Evolutionary conservation across 176 grass and related monocot genomes (phyloP).

Genomic region (Rhynchospora tenuis): DNA sequence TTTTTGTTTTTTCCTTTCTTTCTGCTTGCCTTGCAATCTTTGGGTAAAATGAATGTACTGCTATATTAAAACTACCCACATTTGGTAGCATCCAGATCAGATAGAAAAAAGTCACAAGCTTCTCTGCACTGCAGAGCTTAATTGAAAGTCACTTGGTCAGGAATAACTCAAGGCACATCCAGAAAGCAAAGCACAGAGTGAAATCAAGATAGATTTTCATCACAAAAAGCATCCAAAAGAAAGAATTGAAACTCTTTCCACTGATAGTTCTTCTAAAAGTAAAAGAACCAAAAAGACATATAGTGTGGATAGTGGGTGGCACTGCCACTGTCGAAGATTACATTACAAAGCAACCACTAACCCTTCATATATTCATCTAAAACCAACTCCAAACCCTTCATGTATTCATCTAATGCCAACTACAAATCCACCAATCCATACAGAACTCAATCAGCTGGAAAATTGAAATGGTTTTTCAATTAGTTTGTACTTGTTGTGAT

Average conservation of each 20-base stretch:
- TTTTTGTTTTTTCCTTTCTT: neutral
- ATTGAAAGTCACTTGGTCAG: neutral
- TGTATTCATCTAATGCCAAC: neutral
- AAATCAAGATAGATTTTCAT: neutral
- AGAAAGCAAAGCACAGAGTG: neutral
- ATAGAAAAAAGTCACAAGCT: neutral
- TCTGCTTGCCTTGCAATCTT: neutral
- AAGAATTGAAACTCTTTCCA: neutral
- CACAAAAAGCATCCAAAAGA: neutral
- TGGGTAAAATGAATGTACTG: neutral
- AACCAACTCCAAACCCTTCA: neutral
- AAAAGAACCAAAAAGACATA: neutral
- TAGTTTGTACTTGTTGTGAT: neutral
- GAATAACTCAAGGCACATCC: neutral
- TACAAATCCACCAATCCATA: neutral
- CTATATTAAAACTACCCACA: neutral
- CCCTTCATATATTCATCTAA: neutral
- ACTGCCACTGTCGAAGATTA: neutral
- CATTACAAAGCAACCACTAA: neutral
- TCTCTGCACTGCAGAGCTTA: neutral
- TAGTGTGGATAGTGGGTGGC: neutral
- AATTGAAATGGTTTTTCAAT: neutral
- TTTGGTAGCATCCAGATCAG: neutral
- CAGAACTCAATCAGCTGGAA: neutral
- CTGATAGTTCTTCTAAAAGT: neutral